A percentile compares a stretch with the other conserved stretches of the same genome.
These are phyloP conservation scores for Pulveroboletus sp. DNA, from an alignment of 768 basidiomycete species.

Conservation along the genomic window DNA sequence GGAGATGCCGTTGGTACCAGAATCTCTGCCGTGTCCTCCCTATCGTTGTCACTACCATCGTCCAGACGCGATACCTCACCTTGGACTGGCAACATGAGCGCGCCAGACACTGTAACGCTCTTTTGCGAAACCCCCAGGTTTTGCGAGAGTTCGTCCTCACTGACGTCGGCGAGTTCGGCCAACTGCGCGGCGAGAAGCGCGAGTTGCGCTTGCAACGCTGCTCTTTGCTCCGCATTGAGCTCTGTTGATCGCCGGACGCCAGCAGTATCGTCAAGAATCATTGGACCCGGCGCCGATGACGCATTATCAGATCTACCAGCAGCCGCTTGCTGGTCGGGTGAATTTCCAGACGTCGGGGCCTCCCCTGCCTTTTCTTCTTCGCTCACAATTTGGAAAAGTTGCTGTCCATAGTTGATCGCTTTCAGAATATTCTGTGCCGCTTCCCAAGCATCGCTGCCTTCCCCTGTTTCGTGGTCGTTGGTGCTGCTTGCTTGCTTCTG, in stretches of 20 bases:
- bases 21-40: slow-evolving; percentile 30
- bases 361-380: slow-evolving; percentile 22
- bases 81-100: neutral
- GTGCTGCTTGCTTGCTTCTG: slow-evolving; percentile 12
- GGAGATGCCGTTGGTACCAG: slow-evolving; percentile 19
- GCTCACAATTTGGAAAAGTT: slow-evolving; percentile 40
- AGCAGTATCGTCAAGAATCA: neutral
- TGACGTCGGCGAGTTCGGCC: slow-evolving; percentile 55
- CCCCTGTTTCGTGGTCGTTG: slow-evolving; percentile 33
- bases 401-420: slow-evolving; percentile 72
- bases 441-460: slow-evolving; percentile 65
- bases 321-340: slow-evolving; percentile 1
- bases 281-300: slow-evolving; percentile 2
- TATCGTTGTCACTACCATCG: slow-evolving; percentile 14
- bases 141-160: slow-evolving; percentile 29
- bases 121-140: slow-evolving; percentile 19
- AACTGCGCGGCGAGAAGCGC: slow-evolving; percentile 71
- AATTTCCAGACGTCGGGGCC: slow-evolving; percentile 1
- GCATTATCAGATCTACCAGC: slow-evolving; percentile 2
- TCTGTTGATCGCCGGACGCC: slow-evolving; percentile 14
- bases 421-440: slow-evolving; percentile 75
- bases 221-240: slow-evolving; percentile 46
- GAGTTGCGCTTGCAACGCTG: slow-evolving; percentile 69
- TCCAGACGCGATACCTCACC: slow-evolving; percentile 8
- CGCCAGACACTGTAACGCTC: neutral